Evolutionary conservation across 345 rosid genomes (phyloP).

Genomic region (Linum usitatissimum): DNA sequence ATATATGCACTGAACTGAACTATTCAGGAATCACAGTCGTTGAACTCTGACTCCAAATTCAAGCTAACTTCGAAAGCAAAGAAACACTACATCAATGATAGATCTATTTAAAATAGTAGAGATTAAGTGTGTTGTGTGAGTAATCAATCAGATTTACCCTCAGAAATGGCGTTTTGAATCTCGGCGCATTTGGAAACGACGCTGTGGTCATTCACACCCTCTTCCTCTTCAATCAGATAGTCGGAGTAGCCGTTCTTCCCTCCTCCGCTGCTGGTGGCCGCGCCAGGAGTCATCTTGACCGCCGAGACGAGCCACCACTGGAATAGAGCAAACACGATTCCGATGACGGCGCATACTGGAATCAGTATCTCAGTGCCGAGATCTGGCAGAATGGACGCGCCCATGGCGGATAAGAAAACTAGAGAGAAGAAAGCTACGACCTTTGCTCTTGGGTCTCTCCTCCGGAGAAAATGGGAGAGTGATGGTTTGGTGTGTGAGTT

Average conservation of each 20-base stretch:
- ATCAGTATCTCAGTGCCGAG: slow-evolving; percentile 69
- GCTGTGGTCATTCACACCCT: slow-evolving; percentile 72
- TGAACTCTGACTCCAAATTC: not conserved
- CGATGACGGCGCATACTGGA: slow-evolving; percentile 70
- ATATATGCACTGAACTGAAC: too few species aligned
- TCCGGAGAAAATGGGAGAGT: too few species aligned
- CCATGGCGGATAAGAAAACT: slow-evolving; percentile 20
- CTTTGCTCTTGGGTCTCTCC: too few species aligned
- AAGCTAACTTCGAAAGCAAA: too few species aligned
- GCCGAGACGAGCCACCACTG: slow-evolving; percentile 65
- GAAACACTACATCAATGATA: not conserved
- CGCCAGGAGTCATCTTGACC: slow-evolving; percentile 30
- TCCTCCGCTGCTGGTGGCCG: slow-evolving; percentile 15
- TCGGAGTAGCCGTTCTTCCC: slow-evolving; percentile 49
- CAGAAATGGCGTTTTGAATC: slow-evolving; percentile 19
- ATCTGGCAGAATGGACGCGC: slow-evolving; percentile 47
- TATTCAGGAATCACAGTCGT: not conserved
- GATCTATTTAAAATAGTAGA: not conserved
- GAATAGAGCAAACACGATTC: slow-evolving; percentile 60
- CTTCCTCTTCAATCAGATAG: slow-evolving; percentile 86
- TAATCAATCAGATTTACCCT: not conserved
- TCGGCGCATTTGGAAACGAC: slow-evolving; percentile 81
- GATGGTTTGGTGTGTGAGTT: too few species aligned
- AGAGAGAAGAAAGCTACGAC: not conserved
- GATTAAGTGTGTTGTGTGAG: too few species aligned